Percentiles rank a stretch among this genome's conserved stretches.
phyloP scores from a whole-genome alignment of 2,329 filamentous ascomycete species.

The Phoma herbarum region DNA sequence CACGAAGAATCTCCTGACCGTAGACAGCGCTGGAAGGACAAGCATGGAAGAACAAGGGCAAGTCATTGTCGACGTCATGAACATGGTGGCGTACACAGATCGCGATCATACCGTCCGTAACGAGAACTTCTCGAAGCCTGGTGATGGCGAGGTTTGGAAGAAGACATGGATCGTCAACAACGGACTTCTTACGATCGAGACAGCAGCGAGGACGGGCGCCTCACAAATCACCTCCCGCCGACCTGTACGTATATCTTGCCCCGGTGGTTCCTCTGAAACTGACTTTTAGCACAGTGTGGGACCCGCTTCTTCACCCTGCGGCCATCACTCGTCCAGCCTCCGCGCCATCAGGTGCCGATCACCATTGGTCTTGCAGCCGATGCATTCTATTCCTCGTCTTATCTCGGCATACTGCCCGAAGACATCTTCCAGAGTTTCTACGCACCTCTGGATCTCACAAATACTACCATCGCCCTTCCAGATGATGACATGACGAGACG shows the following conservation, averaged over 20 bases:
- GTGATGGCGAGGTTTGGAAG: conserved; percentile 72
- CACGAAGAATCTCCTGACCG: conserved; percentile 80
- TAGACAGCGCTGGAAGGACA: conserved; percentile 76
- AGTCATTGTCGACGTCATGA: conserved; percentile 95
- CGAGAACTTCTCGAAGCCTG: conserved; percentile 69
- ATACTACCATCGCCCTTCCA: conserved; percentile 78
- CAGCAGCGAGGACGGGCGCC: conserved; percentile 71
- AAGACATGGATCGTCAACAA: conserved; percentile 78
- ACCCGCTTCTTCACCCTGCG: conserved; percentile 53
- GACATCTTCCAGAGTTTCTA: conserved; percentile 76
- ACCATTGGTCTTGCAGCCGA: conserved; percentile 51
- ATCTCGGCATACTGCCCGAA: conserved; percentile 73
- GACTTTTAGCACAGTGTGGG: conserved; percentile 43
- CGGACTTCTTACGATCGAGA: conserved; percentile 77
- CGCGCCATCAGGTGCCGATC: conserved; percentile 54
- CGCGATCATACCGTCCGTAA: conserved; percentile 78
- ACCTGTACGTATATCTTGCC: conserved; percentile 68
- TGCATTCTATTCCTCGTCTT: conserved; percentile 58
- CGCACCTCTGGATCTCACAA: conserved; percentile 58
- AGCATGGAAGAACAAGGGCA: conserved; percentile 90
- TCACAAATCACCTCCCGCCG: conserved; percentile 76
- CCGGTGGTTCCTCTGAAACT: conserved; percentile 11
- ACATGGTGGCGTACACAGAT: conserved; percentile 84
- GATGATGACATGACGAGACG: conserved; percentile 74
- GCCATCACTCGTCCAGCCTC: conserved; percentile 49